phyloP scores from a whole-genome alignment of 1,284 basidiomycete species.

The Ustilago bromivora region DNA sequence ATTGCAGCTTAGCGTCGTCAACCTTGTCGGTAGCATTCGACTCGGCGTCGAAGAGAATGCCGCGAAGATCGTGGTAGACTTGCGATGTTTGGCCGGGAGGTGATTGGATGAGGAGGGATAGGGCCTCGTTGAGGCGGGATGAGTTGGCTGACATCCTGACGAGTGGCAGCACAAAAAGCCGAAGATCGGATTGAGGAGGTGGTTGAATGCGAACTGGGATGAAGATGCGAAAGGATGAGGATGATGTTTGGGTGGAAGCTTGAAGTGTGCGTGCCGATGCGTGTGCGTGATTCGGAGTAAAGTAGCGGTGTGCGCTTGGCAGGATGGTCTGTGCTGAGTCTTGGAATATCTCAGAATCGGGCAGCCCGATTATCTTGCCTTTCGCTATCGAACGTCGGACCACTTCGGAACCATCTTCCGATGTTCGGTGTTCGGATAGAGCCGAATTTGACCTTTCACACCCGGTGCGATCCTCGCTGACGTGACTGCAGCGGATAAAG shows the following conservation, averaged over 20 bases:
- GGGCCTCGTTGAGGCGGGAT: conserved; percentile 30
- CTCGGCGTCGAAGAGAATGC: conserved; percentile 50
- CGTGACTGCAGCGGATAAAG: background rate
- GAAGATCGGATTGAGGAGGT: background rate
- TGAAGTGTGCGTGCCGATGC: background rate
- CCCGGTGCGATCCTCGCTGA: too few species aligned
- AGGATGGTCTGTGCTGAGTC: conserved; percentile 33
- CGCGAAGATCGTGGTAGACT: conserved; percentile 57
- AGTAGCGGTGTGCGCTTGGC: conserved; percentile 1
- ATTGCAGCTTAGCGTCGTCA: conserved; percentile 39
- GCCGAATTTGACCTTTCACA: too few species aligned
- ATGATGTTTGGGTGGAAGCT: conserved; percentile 4
- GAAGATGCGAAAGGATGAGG: background rate
- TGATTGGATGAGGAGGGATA: conserved; percentile 48
- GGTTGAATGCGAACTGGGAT: conserved; percentile 1
- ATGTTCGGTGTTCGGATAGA: too few species aligned
- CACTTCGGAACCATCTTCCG: too few species aligned
- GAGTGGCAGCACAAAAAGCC: background rate
- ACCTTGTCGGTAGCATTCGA: conserved; percentile 32
- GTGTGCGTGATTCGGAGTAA: conserved; percentile 1
- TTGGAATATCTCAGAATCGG: too few species aligned
- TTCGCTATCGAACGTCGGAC: too few species aligned
- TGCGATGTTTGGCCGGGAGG: conserved; percentile 58
- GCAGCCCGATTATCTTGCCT: too few species aligned
- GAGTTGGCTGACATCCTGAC: conserved; percentile 23